Evolutionary conservation across 2,329 filamentous ascomycete genomes (phyloP).

Genomic region (Curvularia verruculosa): DNA sequence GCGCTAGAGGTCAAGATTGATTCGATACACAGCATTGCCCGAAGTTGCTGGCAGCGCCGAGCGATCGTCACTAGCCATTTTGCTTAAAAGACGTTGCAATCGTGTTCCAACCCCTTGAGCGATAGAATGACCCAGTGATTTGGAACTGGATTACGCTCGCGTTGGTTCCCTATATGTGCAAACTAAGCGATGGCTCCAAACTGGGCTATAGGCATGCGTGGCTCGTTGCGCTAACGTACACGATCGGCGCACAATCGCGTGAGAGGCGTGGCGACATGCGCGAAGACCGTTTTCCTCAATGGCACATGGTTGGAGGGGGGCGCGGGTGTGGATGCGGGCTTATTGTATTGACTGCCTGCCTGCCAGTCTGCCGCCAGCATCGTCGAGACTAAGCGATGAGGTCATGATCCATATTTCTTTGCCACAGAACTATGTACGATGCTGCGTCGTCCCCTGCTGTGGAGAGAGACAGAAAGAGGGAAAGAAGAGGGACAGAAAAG

Average conservation of each 20-base stretch:
- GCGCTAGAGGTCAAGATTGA: constrained; percentile 15
- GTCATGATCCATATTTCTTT: constrained; percentile 9
- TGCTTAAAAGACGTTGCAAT: constrained; percentile 13
- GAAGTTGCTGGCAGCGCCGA: constrained; percentile 13
- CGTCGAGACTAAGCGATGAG: not conserved
- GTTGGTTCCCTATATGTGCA: not conserved
- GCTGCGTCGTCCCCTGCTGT: constrained; percentile 5
- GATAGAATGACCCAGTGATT: constrained; percentile 5
- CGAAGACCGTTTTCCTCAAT: constrained; percentile 7
- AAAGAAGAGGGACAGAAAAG: too few relatives aligned
- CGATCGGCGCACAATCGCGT: constrained; percentile 11
- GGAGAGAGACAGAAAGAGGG: too few relatives aligned
- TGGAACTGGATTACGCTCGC: constrained; percentile 3
- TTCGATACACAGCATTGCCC: constrained; percentile 13
- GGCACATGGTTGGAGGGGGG: constrained; percentile 5
- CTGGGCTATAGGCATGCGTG: not conserved
- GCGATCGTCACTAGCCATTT: constrained; percentile 14
- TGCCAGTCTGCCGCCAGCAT: too few relatives aligned
- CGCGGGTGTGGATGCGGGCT: too few relatives aligned
- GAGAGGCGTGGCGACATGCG: constrained; percentile 9
- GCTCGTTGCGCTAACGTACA: constrained; percentile 3
- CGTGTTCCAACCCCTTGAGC: constrained; percentile 7
- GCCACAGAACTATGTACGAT: constrained; percentile 2
- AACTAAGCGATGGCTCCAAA: constrained; percentile 4
- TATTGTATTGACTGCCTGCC: not conserved